These are phyloP conservation scores for Pseudopithomyces chartarum DNA, from an alignment of 2,329 filamentous ascomycete species.

Conservation along the genomic window DNA sequence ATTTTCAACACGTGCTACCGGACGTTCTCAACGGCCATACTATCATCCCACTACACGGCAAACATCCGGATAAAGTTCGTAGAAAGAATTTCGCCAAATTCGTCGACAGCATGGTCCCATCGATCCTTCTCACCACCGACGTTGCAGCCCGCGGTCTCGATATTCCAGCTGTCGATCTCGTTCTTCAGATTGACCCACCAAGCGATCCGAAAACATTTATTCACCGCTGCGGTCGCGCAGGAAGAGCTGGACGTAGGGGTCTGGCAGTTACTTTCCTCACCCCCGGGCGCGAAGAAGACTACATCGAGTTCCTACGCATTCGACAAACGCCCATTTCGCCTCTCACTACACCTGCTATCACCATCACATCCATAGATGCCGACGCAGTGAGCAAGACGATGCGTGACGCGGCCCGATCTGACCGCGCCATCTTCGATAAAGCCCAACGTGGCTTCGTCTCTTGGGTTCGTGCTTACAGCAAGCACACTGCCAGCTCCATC, in stretches of 20 bases:
- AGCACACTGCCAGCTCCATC: constrained; percentile 89
- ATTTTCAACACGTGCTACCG: constrained; percentile 82
- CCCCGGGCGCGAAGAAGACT: constrained; percentile 84
- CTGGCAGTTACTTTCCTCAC: constrained; percentile 85
- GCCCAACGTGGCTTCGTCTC: constrained; percentile 90
- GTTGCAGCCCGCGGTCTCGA: constrained; percentile 89
- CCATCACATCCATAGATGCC: constrained; percentile 66
- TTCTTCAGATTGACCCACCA: constrained; percentile 84
- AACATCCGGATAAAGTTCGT: constrained; percentile 85
- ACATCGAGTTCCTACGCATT: constrained; percentile 83
- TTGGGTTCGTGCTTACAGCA: constrained; percentile 89
- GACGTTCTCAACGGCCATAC: constrained; percentile 71
- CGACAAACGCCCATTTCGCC: constrained; percentile 81
- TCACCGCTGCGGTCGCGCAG: constrained; percentile 67
- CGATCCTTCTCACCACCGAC: constrained; percentile 88
- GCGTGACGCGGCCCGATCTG: constrained; percentile 61
- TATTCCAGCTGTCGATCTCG: constrained; percentile 88
- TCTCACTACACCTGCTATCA: constrained; percentile 62
- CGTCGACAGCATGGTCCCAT: constrained; percentile 72
- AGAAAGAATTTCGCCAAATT: constrained; percentile 87
- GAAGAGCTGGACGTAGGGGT: constrained; percentile 70
- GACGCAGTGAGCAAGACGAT: constrained; percentile 63
- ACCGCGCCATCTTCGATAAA: constrained; percentile 79
- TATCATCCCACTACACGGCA: constrained; percentile 85
- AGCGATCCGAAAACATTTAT: constrained; percentile 86